phyloP scores from a whole-genome alignment of 2,329 filamentous ascomycete species.

The Cytospora schulzeri region DNA sequence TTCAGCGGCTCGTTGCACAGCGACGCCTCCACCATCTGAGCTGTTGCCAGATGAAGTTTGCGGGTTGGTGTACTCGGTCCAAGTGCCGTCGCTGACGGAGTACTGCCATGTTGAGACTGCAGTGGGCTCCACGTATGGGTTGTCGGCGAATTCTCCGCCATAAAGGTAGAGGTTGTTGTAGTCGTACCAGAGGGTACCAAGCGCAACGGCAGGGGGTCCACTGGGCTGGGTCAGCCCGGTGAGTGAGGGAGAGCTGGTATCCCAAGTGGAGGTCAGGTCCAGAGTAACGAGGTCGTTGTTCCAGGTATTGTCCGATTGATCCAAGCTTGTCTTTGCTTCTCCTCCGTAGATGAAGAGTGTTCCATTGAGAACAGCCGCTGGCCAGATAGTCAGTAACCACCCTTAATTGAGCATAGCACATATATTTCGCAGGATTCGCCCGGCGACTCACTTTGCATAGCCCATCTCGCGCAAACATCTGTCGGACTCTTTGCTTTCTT shows the following conservation, averaged over 20 bases:
- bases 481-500: constrained; percentile 51
- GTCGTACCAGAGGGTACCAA: constrained; percentile 77
- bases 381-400: background rate
- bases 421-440: background rate
- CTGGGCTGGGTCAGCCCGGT: constrained; percentile 52
- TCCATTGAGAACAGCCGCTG: constrained; percentile 70
- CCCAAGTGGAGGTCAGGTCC: constrained; percentile 75
- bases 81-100: constrained; percentile 58
- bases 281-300: constrained; percentile 74
- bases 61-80: constrained; percentile 65
- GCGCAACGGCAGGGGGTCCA: constrained; percentile 70
- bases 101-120: constrained; percentile 72
- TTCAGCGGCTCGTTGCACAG: constrained; percentile 71
- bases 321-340: constrained; percentile 57
- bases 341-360: constrained; percentile 79
- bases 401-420: background rate
- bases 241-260: constrained; percentile 63
- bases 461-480: constrained; percentile 66
- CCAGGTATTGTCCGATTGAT: constrained; percentile 68
- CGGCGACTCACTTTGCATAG: constrained; percentile 57
- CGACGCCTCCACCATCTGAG: constrained; percentile 55
- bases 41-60: constrained; percentile 65
- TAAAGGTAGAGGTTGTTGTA: constrained; percentile 71
- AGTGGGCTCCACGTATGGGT: constrained; percentile 56
- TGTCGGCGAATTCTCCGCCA: constrained; percentile 72